Conservation (phyloP, 805 yeast genomes). For the Saccharomycopsis selenospora region DNA sequence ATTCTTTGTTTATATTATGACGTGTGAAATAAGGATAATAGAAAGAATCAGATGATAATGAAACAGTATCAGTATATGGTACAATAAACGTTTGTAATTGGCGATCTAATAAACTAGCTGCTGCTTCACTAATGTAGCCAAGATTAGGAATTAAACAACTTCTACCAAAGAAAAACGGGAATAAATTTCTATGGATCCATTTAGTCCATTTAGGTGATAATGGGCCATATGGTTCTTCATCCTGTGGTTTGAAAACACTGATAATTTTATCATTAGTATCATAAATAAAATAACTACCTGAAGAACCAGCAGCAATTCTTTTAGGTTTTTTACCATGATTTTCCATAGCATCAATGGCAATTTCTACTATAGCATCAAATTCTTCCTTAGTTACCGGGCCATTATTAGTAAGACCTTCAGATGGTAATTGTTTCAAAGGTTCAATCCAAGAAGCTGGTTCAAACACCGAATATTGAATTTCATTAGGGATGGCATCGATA, state of each 20-base stretch:
- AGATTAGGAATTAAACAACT: slow-evolving; percentile 65
- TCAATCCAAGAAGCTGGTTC: slow-evolving; percentile 31
- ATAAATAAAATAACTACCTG: slow-evolving; percentile 61
- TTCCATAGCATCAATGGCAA: slow-evolving; percentile 41
- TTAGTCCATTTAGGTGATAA: slow-evolving; percentile 73
- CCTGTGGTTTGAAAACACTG: slow-evolving; percentile 71
- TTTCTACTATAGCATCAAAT: slow-evolving; percentile 37
- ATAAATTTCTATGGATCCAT: slow-evolving; percentile 68
- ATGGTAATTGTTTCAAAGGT: slow-evolving; percentile 28
- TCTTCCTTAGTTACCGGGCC: slow-evolving; percentile 27
- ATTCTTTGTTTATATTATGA: slow-evolving; percentile 24
- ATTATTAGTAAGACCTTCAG: slow-evolving; percentile 24
- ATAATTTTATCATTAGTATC: slow-evolving; percentile 32
- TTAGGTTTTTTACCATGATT: slow-evolving; percentile 37
- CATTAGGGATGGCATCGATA: slow-evolving; percentile 28
- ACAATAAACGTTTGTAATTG: slow-evolving; percentile 53
- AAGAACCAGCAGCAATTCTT: slow-evolving; percentile 57
- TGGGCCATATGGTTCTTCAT: slow-evolving; percentile 77
- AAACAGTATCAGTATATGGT: slow-evolving; percentile 56
- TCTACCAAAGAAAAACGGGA: slow-evolving; percentile 72
- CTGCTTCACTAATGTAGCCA: slow-evolving; percentile 67
- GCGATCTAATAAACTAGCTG: slow-evolving; percentile 59
- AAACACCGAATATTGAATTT: slow-evolving; percentile 52
- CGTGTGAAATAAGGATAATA: slow-evolving; percentile 47
- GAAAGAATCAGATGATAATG: slow-evolving; percentile 41